Conservation (phyloP, 345 rosid species). For the Linum trigynum region DNA sequence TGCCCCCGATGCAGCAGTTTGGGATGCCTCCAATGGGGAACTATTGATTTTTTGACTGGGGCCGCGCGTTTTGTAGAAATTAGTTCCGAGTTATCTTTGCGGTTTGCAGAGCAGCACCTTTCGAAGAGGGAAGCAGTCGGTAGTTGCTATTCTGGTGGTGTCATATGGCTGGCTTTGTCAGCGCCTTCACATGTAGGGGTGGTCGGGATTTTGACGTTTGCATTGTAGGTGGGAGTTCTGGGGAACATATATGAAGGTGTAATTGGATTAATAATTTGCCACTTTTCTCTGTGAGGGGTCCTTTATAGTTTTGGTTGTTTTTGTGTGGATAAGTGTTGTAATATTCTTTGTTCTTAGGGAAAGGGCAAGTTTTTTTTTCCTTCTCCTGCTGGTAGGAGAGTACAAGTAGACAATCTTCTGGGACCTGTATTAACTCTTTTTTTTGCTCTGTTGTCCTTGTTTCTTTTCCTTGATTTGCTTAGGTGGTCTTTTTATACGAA, state of each 20-base stretch:
- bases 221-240: not conserved
- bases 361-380: constrained; percentile 7
- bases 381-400: constrained; percentile 26
- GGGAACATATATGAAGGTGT: constrained; percentile 7
- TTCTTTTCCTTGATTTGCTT: not conserved
- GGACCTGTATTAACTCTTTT: constrained; percentile 19
- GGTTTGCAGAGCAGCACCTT: not conserved
- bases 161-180: constrained; percentile 6
- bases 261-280: constrained; percentile 20
- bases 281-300: constrained; percentile 5
- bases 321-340: constrained; percentile 37
- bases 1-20: constrained; percentile 65
- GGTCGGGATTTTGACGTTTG: constrained; percentile 2
- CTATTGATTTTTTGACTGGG: constrained; percentile 22
- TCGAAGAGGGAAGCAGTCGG: constrained; percentile 9
- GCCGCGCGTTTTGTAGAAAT: constrained; percentile 11
- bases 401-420: constrained; percentile 30
- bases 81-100: constrained; percentile 12
- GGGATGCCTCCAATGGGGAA: constrained; percentile 69
- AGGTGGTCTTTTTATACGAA: constrained; percentile 14
- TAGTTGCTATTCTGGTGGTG: constrained; percentile 15
- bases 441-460: not conserved
- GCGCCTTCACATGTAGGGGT: constrained; percentile 11
- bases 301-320: not conserved
- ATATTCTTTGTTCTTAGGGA: constrained; percentile 25